phyloP scores from a whole-genome alignment of 495 filamentous ascomycete genomes.

The Daldinia childiae region DNA sequence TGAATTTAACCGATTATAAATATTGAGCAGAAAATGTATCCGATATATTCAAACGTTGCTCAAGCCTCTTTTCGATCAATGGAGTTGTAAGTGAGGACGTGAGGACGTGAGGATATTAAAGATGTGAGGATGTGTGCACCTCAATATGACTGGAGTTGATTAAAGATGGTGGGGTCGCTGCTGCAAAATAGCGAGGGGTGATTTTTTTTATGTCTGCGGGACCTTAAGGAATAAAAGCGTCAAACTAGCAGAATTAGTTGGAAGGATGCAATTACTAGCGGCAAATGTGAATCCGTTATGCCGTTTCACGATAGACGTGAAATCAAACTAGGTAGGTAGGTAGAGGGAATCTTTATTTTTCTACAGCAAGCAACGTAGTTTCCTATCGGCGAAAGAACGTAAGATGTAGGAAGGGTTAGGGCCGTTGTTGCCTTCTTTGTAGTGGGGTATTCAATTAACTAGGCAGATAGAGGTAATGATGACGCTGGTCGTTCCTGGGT shows the following conservation, averaged over 20 bases:
- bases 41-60: neutral
- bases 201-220: conserved; percentile 5
- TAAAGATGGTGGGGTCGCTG: conserved; percentile 19
- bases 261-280: conserved; percentile 16
- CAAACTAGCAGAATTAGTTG: conserved; percentile 9
- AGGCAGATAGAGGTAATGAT: conserved; percentile 4
- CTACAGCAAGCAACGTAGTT: neutral
- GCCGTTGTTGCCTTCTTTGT: conserved; percentile 29
- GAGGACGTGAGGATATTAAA: neutral
- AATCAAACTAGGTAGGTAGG: neutral
- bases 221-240: neutral
- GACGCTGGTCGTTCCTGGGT: conserved; percentile 5
- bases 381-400: neutral
- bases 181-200: conserved; percentile 26
- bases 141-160: neutral
- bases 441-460: conserved; percentile 26
- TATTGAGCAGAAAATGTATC: neutral
- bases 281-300: neutral
- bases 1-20: neutral
- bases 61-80: neutral
- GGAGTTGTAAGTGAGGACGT: neutral
- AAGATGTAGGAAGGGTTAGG: conserved; percentile 36
- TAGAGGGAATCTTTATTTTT: conserved; percentile 2
- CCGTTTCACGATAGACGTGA: neutral
- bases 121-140: neutral